phyloP scores from a whole-genome alignment of 2,329 filamentous ascomycete genomes.

The Aspergillus sp. region DNA sequence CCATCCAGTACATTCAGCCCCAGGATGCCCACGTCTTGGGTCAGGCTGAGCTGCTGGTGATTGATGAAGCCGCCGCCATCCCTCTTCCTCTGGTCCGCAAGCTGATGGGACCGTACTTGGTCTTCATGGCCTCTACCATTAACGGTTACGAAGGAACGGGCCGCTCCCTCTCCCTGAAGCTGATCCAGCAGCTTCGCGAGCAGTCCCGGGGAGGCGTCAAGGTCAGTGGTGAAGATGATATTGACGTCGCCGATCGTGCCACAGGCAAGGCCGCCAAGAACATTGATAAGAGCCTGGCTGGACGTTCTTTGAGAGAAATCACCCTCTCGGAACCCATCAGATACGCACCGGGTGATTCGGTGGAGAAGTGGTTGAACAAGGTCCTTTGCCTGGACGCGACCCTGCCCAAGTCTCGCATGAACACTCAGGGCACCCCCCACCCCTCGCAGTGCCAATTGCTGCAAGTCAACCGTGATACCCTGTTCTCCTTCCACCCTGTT shows the following conservation, averaged over 20 bases:
- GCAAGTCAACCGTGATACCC: slow-evolving; percentile 91
- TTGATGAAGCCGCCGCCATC: slow-evolving; percentile 96
- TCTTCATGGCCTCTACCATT: slow-evolving; percentile 99
- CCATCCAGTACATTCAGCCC: slow-evolving; percentile 96
- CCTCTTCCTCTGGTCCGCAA: slow-evolving; percentile 89
- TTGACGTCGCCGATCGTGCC: slow-evolving; percentile 72
- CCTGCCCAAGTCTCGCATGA: slow-evolving; percentile 73
- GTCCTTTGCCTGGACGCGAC: slow-evolving; percentile 93
- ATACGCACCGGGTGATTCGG: slow-evolving; percentile 84
- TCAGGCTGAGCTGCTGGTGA: slow-evolving; percentile 91
- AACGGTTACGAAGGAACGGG: slow-evolving; percentile 98
- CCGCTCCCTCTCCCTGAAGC: slow-evolving; percentile 87
- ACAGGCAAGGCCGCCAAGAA: slow-evolving; percentile 73
- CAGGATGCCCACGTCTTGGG: slow-evolving; percentile 94
- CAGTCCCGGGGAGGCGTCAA: slow-evolving; percentile 72
- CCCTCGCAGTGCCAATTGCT: slow-evolving; percentile 89
- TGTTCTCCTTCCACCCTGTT: slow-evolving; percentile 97
- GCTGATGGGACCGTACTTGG: slow-evolving; percentile 92
- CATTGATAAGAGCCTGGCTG: slow-evolving; percentile 61
- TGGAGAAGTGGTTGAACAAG: slow-evolving; percentile 95
- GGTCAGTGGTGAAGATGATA: slow-evolving; percentile 55
- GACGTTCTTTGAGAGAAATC: slow-evolving; percentile 84
- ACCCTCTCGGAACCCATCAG: slow-evolving; percentile 91
- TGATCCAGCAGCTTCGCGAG: slow-evolving; percentile 95
- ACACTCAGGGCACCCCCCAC: slow-evolving; percentile 79